Percentiles rank a stretch among this genome's conserved stretches.
Evolutionary conservation across 2,329 filamentous ascomycete species (phyloP).

Genomic region (Aspergillus proliferans): DNA sequence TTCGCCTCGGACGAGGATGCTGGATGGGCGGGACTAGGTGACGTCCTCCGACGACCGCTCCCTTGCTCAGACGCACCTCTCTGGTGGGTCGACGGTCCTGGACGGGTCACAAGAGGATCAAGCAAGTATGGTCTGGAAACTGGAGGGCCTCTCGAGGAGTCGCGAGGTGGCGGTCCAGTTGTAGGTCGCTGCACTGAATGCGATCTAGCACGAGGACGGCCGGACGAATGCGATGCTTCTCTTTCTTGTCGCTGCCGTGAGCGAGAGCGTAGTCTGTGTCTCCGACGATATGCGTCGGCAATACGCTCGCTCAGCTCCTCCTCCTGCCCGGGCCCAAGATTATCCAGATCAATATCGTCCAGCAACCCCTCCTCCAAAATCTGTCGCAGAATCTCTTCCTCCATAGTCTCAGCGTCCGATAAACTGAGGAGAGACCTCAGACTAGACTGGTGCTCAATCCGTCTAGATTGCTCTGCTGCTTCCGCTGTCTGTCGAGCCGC

Average conservation of each 20-base stretch:
- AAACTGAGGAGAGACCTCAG: conserved; percentile 76
- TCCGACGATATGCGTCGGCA: conserved; percentile 75
- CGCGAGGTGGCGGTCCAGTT: conserved; percentile 13
- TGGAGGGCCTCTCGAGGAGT: conserved; percentile 18
- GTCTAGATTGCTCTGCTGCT: conserved; percentile 42
- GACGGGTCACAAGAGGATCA: conserved; percentile 19
- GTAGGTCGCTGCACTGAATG: conserved; percentile 23
- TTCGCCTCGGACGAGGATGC: conserved; percentile 31
- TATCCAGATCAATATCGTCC: conserved; percentile 82
- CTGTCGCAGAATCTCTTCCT: conserved; percentile 81
- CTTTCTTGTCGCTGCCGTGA: conserved; percentile 31
- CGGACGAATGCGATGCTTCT: conserved; percentile 23
- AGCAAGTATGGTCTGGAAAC: conserved; percentile 30
- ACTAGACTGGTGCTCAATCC: conserved; percentile 83
- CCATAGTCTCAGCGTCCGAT: conserved; percentile 69
- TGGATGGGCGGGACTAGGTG: conserved; percentile 26
- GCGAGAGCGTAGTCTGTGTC: conserved; percentile 51
- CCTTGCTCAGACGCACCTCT: conserved; percentile 33
- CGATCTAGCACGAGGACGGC: conserved; percentile 23
- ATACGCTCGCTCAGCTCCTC: conserved; percentile 88
- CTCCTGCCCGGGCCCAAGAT: conserved; percentile 75
- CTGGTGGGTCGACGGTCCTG: conserved; percentile 22
- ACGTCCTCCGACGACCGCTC: conserved; percentile 24
- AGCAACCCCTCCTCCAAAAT: conserved; percentile 82
- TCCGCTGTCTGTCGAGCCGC: conserved; percentile 12